A percentile compares a stretch with the other conserved stretches of the same genome.
Conservation (phyloP, 2,329 filamentous ascomycete genomes). For the Simplicillium aogashimaense region DNA sequence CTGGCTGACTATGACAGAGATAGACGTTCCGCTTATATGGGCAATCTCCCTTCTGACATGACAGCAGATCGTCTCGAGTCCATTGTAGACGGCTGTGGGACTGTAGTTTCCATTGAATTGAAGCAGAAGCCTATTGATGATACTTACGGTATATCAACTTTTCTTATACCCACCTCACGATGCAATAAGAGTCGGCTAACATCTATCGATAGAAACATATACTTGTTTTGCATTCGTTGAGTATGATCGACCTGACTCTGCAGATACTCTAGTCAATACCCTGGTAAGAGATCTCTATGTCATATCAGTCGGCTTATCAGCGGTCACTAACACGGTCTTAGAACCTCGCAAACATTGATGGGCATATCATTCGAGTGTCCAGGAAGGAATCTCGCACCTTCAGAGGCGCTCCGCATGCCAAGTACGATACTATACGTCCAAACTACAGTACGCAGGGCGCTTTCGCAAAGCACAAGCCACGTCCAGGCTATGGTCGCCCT, state of each 20-base stretch:
- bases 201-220: conserved; percentile 6
- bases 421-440: conserved; percentile 5
- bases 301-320: not conserved
- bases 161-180: no score
- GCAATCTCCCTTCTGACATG: conserved; percentile 28
- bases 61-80: conserved; percentile 24
- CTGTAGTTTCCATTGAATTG: conserved; percentile 19
- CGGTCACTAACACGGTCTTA: conserved; percentile 12
- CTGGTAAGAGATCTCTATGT: conserved; percentile 23
- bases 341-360: conserved; percentile 21
- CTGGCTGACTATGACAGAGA: conserved; percentile 29
- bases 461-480: no score
- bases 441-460: conserved; percentile 2
- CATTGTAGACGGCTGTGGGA: conserved; percentile 27
- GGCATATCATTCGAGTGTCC: conserved; percentile 24
- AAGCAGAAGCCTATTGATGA: conserved; percentile 13
- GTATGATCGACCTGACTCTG: conserved; percentile 24
- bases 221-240: conserved; percentile 27
- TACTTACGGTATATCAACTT: conserved; percentile 7
- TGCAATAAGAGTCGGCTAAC: conserved; percentile 5
- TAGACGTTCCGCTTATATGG: conserved; percentile 36
- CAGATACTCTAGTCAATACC: conserved; percentile 22
- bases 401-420: conserved; percentile 7
- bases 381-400: conserved; percentile 20
- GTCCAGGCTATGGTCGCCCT: no score